These are phyloP conservation scores for Colletotrichum coccodes DNA, from an alignment of 2,329 filamentous ascomycete genomes.

Conservation along the genomic window DNA sequence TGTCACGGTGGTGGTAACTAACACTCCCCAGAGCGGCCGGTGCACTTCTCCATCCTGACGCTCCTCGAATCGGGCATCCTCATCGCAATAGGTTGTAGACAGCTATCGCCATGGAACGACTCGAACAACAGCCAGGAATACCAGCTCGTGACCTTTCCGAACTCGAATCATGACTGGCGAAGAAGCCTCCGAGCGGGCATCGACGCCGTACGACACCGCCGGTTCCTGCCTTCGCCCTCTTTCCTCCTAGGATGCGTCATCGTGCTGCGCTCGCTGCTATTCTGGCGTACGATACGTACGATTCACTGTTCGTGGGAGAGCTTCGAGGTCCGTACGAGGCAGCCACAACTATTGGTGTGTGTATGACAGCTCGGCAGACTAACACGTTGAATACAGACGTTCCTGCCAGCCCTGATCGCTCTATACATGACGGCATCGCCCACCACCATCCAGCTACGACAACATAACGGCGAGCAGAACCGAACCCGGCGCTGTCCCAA, in stretches of 20 bases:
- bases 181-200: conserved; percentile 8
- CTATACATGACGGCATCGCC: conserved; percentile 36
- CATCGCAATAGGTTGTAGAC: conserved; percentile 30
- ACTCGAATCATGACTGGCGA: conserved; percentile 1
- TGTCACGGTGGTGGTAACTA: neutral
- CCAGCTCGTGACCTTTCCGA: conserved; percentile 1
- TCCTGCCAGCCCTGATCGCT: conserved; percentile 42
- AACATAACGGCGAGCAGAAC: conserved; percentile 34
- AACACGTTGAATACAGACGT: conserved; percentile 36
- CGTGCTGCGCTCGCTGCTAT: conserved; percentile 40
- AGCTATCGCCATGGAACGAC: conserved; percentile 16
- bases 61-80: conserved; percentile 38
- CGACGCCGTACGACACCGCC: conserved; percentile 10
- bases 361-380: neutral
- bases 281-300: conserved; percentile 44
- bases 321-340: conserved; percentile 40
- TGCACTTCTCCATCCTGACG: conserved; percentile 46
- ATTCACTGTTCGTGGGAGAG: conserved; percentile 47
- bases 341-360: neutral
- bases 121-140: conserved; percentile 7
- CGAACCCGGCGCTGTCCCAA: conserved; percentile 17
- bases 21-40: conserved; percentile 41
- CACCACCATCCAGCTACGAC: conserved; percentile 37
- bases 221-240: conserved; percentile 32
- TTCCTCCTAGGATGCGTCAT: conserved; percentile 37